A percentile compares a stretch with the other conserved stretches of the same genome.
These are phyloP conservation scores for Aspergillus diversus DNA, from an alignment of 495 filamentous ascomycete species.

Conservation along the genomic window DNA sequence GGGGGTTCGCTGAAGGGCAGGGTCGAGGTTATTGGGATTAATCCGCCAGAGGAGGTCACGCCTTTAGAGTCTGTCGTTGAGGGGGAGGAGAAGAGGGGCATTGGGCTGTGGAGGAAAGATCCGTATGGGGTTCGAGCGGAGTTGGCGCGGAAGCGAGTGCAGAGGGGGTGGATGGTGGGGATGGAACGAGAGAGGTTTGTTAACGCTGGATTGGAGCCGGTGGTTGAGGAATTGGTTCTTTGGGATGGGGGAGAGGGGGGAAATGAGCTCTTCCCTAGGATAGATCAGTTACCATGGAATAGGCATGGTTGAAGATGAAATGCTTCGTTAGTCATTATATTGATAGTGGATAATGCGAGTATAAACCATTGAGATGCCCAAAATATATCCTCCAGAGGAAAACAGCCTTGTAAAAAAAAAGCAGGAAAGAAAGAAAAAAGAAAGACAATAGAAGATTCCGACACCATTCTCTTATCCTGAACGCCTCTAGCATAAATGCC, in stretches of 20 bases:
- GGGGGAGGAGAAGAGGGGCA: slow-evolving; percentile 46
- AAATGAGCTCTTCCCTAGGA: slow-evolving; percentile 40
- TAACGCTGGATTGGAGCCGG: slow-evolving; percentile 30
- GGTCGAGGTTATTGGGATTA: slow-evolving; percentile 65
- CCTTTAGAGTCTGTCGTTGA: slow-evolving; percentile 46
- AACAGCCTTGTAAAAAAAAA: neutral
- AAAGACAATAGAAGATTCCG: slow-evolving; percentile 10
- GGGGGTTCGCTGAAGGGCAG: slow-evolving; percentile 8
- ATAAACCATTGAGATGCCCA: neutral
- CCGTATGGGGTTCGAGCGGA: slow-evolving; percentile 44
- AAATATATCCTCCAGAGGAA: neutral
- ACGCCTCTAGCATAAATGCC: slow-evolving; percentile 36
- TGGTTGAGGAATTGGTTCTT: slow-evolving; percentile 39
- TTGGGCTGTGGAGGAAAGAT: slow-evolving; percentile 50
- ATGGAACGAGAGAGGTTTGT: slow-evolving; percentile 34
- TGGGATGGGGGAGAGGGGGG: slow-evolving; percentile 44
- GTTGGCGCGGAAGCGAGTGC: slow-evolving; percentile 40
- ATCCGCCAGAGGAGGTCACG: slow-evolving; percentile 64
- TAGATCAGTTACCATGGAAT: slow-evolving; percentile 48
- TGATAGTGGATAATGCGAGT: slow-evolving; percentile 13
- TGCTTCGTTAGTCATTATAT: slow-evolving; percentile 20
- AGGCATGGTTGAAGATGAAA: neutral
- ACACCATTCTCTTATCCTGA: slow-evolving; percentile 26
- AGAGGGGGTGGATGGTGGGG: slow-evolving; percentile 45
- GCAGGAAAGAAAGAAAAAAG: slow-evolving; percentile 7